Evolutionary conservation across 2,329 filamentous ascomycete species (phyloP).

Genomic region (Trichophyton benhamiae): DNA sequence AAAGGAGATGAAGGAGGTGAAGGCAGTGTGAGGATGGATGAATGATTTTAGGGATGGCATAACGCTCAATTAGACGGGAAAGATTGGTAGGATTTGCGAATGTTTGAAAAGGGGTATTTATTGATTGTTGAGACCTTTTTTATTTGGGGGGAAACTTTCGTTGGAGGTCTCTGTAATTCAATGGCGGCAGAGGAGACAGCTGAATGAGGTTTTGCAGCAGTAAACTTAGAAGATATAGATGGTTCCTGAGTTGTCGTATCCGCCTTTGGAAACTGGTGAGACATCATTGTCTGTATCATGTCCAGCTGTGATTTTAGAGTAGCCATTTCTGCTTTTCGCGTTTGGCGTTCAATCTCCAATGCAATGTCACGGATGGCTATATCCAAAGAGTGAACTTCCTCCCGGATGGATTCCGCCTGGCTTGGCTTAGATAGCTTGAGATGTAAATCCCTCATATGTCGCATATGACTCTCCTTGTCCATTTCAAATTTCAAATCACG

Average conservation of each 20-base stretch:
- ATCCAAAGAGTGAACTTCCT: background rate
- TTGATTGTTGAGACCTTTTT: background rate
- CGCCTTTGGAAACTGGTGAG: background rate
- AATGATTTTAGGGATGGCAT: background rate
- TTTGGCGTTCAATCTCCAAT: background rate
- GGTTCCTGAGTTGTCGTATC: background rate
- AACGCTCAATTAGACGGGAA: background rate
- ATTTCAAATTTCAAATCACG: conserved; percentile 5
- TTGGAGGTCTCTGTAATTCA: background rate
- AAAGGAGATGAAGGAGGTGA: background rate
- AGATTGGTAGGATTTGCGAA: background rate
- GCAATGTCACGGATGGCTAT: background rate
- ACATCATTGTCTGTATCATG: background rate
- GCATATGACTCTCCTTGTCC: background rate
- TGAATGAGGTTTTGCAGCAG: background rate
- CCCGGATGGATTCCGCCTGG: background rate
- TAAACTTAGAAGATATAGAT: background rate
- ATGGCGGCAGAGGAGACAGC: background rate
- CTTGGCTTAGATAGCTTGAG: background rate
- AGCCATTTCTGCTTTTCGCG: background rate
- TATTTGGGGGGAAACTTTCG: background rate
- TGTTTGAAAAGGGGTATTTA: background rate
- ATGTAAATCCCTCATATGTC: conserved; percentile 1
- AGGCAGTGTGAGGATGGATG: too few relatives aligned
- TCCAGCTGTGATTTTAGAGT: conserved; percentile 2